Evolutionary conservation across 176 grass and related monocot species (phyloP).

Genomic region (Stipa capillata): DNA sequence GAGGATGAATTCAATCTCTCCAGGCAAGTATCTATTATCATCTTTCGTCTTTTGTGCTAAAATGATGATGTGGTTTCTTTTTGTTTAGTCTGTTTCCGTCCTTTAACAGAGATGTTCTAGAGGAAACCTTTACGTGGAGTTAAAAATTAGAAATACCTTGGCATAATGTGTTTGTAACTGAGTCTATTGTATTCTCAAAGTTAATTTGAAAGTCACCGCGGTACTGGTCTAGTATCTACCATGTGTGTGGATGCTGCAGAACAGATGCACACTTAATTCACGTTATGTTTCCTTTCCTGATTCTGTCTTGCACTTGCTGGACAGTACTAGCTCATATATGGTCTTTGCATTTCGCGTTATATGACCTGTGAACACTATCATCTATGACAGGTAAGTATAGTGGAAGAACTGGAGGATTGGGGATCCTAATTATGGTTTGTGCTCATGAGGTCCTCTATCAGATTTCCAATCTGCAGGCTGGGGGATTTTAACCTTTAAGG

Average conservation of each 20-base stretch:
- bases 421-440: constrained; percentile 83
- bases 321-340: not conserved
- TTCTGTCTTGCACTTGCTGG: not conserved
- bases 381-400: constrained; percentile 57
- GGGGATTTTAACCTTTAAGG: constrained; percentile 73
- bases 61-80: not conserved
- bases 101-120: too few species aligned
- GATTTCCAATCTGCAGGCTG: constrained; percentile 78
- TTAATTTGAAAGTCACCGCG: not conserved
- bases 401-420: constrained; percentile 78
- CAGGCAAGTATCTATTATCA: constrained; percentile 39
- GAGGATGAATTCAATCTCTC: constrained; percentile 86
- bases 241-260: constrained; percentile 13
- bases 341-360: not conserved
- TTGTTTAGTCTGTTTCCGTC: not conserved
- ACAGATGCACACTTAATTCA: not conserved
- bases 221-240: not conserved
- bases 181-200: not conserved
- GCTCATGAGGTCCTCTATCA: constrained; percentile 78
- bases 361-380: not conserved
- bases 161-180: not conserved
- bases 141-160: not conserved
- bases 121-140: not conserved
- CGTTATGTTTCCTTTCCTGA: not conserved
- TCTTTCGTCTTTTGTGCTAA: not conserved